Base-by-base conservation (phyloP, 495 filamentous ascomycete genomes). In the Lasiosphaeria hispida region DNA sequence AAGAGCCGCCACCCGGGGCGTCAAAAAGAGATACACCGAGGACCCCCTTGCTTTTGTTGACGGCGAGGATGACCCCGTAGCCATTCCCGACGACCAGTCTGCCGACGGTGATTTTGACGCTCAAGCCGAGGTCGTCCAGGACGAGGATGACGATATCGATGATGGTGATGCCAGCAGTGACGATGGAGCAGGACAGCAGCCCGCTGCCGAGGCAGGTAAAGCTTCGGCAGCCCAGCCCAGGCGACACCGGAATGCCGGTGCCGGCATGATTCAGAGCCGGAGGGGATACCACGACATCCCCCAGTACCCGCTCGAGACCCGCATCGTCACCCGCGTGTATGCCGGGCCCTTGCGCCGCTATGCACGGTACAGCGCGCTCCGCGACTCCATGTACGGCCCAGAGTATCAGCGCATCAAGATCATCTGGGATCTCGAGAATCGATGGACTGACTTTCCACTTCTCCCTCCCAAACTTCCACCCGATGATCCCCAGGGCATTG, bases 291-390 rank as follows among this genome's bases (percentile, higher is more conserved):
- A 70, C 57, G 68, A 77, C 58, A 74, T 77, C 19, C 69, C 72
- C 9, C 65, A 64, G 7, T 79, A 79, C 45, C 76, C 76, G 3
- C 69, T 72, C 7, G 76, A 79, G 57, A 69, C 73, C 2, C 68
- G 74, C 19, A 76, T 72, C 63, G 74, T 74, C 53, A 77, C 75
- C 1, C 74, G 76, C 41, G 71, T 74, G 18, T 79, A 77, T 53
- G 68, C 73, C 51, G 76, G 76, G 2, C 74, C 75, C 10, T 65
- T 79, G 11, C 69, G 72, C 34, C 64, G 73, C 45, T 79, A 76
- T 66, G 75, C 75, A 1, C 65, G 75, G 1, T 75, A 77, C 51
- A 61, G 66, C 15, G 66, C 69, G 10, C 68, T 79, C 7, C 59
- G 75, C 8, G 73, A 79, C 49, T 64, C 68, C 53, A 74, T 76